Percentiles rank a stretch among this genome's conserved stretches.
These are phyloP conservation scores for Fusarium circinatum DNA, from an alignment of 2,329 filamentous ascomycete genomes.

Conservation along the genomic window DNA sequence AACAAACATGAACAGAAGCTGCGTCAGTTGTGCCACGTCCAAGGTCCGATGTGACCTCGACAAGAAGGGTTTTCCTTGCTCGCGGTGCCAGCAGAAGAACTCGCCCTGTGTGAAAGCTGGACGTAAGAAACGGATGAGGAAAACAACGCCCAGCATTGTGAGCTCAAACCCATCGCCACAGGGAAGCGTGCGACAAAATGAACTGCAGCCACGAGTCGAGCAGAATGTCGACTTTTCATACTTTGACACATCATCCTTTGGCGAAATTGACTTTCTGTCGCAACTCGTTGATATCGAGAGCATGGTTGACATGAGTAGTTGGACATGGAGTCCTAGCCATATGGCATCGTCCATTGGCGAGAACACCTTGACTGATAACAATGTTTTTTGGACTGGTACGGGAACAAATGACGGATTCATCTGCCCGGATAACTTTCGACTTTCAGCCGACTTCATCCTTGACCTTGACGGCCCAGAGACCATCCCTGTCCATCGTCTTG, in stretches of 20 bases:
- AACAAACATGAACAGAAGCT: neutral
- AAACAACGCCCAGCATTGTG: neutral
- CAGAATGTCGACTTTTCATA: neutral
- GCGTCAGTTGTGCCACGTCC: neutral
- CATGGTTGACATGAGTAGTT: neutral
- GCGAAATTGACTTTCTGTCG: neutral
- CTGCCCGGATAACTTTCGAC: neutral
- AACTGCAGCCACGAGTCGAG: neutral
- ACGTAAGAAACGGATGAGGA: neutral
- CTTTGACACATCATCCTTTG: neutral
- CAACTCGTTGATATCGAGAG: neutral
- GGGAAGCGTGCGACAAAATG: neutral
- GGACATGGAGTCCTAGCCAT: neutral
- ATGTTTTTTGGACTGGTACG: neutral
- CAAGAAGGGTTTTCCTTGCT: neutral
- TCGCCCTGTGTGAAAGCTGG: neutral
- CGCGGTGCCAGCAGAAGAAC: neutral
- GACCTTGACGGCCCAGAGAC: neutral
- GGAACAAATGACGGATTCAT: neutral
- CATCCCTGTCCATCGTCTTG: neutral
- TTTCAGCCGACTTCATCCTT: neutral
- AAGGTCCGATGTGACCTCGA: neutral
- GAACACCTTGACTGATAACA: neutral
- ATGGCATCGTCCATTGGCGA: neutral
- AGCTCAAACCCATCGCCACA: neutral